phyloP scores from a whole-genome alignment of 164 flowering plant genomes.

The Stephania yunnanensis region DNA sequence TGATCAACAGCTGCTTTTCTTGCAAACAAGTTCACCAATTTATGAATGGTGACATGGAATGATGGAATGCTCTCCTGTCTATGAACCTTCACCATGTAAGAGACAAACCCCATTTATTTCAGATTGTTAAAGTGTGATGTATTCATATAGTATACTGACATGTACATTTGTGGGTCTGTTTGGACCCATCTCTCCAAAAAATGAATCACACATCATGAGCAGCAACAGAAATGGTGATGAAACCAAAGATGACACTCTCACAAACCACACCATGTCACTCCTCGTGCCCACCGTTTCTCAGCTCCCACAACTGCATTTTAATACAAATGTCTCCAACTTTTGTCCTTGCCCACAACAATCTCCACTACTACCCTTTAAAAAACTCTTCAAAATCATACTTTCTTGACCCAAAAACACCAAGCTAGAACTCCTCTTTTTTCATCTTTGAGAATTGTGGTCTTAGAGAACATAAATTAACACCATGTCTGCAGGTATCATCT shows the following conservation, averaged over 20 bases:
- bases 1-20: no score
- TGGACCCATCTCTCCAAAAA: background rate
- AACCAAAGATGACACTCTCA: constrained; percentile 4
- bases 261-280: background rate
- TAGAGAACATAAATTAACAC: background rate
- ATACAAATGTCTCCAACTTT: background rate
- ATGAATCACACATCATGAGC: no score
- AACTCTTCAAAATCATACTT: background rate
- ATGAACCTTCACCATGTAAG: background rate
- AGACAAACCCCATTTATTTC: background rate
- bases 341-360: background rate
- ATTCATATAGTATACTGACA: background rate
- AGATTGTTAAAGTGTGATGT: background rate
- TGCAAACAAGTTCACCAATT: no score
- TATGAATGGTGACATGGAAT: background rate
- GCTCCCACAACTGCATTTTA: background rate
- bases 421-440: background rate
- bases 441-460: background rate
- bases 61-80: background rate
- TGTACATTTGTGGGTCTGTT: background rate
- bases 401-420: background rate
- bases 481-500: constrained; percentile 43
- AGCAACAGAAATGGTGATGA: constrained; percentile 6
- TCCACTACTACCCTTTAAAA: background rate
- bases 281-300: constrained; percentile 3